These are phyloP conservation scores for Trametes cinnabarina DNA, from an alignment of 768 basidiomycete genomes.

Conservation along the genomic window DNA sequence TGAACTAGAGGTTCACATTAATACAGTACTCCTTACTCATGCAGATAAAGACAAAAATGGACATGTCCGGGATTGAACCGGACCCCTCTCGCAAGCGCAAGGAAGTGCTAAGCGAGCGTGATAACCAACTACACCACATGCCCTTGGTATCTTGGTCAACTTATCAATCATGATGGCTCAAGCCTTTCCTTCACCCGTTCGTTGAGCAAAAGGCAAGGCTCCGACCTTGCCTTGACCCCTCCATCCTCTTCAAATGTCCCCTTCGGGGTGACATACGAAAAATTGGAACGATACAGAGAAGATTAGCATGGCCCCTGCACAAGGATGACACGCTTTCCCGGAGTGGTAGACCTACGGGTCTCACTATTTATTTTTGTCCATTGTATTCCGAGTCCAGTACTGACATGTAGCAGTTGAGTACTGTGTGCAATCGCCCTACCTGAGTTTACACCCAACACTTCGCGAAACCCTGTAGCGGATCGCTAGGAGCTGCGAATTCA, in stretches of 20 bases:
- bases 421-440: too few relatives aligned
- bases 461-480: too few relatives aligned
- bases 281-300: constrained; percentile 99
- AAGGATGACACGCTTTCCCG: constrained; percentile 99
- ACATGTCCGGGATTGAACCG: constrained; percentile 14
- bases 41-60: background rate
- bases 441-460: too few relatives aligned
- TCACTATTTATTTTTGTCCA: constrained; percentile 37
- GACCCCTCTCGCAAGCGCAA: constrained; percentile 9
- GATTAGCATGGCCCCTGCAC: constrained; percentile 99
- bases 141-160: background rate
- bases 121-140: constrained; percentile 14
- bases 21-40: too few relatives aligned
- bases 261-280: constrained; percentile 95
- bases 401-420: too few relatives aligned
- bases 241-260: constrained; percentile 47
- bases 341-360: constrained; percentile 67
- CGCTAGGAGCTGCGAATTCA: too few relatives aligned
- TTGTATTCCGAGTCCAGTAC: background rate
- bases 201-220: background rate
- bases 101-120: constrained; percentile 9
- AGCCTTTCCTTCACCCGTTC: background rate
- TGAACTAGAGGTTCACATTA: background rate
- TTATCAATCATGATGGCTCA: too few relatives aligned
- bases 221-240: too few relatives aligned